Evolutionary conservation across 1,139 yeast species (phyloP).

Genomic region (Geotrichum citri-aurantii): DNA sequence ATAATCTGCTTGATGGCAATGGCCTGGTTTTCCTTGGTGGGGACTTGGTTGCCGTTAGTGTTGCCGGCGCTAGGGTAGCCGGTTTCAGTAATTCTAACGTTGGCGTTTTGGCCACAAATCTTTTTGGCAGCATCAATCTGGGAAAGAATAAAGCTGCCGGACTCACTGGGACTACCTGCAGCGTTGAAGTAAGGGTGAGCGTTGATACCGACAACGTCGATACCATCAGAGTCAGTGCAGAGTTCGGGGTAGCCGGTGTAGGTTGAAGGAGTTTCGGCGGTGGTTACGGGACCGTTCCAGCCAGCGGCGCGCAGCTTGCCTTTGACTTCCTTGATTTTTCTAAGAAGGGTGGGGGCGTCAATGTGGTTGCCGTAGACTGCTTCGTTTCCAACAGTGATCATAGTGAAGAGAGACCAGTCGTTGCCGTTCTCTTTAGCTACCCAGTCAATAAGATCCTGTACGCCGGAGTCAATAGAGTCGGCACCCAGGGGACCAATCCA

Average conservation of each 20-base stretch:
- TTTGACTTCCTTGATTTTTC: conserved; percentile 61
- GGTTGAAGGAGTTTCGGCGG: conserved; percentile 81
- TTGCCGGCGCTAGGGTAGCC: conserved; percentile 81
- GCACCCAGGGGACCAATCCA: conserved; percentile 64
- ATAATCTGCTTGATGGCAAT: conserved; percentile 61
- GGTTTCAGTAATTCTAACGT: conserved; percentile 66
- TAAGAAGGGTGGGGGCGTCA: conserved; percentile 52
- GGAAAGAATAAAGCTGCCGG: conserved; percentile 66
- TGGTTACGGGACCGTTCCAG: conserved; percentile 68
- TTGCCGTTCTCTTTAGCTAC: conserved; percentile 39
- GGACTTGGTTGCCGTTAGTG: conserved; percentile 67
- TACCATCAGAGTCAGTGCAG: conserved; percentile 53
- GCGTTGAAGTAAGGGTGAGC: conserved; percentile 81
- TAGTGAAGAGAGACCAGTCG: conserved; percentile 65
- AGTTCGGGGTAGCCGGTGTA: conserved; percentile 57
- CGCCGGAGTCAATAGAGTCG: conserved; percentile 59
- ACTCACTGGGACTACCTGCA: conserved; percentile 51
- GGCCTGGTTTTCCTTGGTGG: conserved; percentile 61
- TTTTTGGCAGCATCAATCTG: conserved; percentile 52
- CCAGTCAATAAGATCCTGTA: conserved; percentile 48
- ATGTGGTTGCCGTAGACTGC: conserved; percentile 62
- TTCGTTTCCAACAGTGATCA: conserved; percentile 80
- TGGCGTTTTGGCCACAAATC: conserved; percentile 35
- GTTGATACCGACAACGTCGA: conserved; percentile 79
- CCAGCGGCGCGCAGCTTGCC: conserved; percentile 57